A percentile compares a stretch with the other conserved stretches of the same genome.
Evolutionary conservation across 2,329 filamentous ascomycete genomes (phyloP).

Genomic region (Phialocephala subalpina): DNA sequence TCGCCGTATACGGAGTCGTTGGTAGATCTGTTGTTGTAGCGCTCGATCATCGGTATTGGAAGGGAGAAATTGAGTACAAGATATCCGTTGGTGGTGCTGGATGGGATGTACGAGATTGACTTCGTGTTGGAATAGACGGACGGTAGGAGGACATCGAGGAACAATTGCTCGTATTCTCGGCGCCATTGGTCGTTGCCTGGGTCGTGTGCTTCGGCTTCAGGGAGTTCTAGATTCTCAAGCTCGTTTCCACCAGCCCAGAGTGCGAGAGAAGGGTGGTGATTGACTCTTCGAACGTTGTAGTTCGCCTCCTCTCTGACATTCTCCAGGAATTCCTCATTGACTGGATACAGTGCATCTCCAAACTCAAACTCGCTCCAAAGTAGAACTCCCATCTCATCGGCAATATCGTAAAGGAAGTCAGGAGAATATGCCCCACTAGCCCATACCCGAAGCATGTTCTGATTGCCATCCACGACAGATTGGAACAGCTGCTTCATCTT

Average conservation of each 20-base stretch:
- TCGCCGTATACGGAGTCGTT: slow-evolving; percentile 64
- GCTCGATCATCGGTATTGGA: slow-evolving; percentile 59
- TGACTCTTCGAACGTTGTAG: slow-evolving; percentile 67
- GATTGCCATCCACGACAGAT: slow-evolving; percentile 62
- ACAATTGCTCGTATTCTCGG: slow-evolving; percentile 64
- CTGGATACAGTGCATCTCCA: slow-evolving; percentile 66
- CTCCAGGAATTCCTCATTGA: slow-evolving; percentile 59
- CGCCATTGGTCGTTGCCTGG: slow-evolving; percentile 37
- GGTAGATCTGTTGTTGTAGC: slow-evolving; percentile 60
- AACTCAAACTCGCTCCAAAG: slow-evolving; percentile 72
- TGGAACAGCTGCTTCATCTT: slow-evolving; percentile 62
- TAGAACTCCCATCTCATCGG: slow-evolving; percentile 66
- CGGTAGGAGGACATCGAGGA: slow-evolving; percentile 61
- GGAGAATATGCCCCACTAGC: slow-evolving; percentile 65
- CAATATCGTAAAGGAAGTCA: slow-evolving; percentile 69
- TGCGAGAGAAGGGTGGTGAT: slow-evolving; percentile 65
- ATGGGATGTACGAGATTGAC: slow-evolving; percentile 68
- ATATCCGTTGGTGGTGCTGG: slow-evolving; percentile 67
- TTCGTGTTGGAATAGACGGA: slow-evolving; percentile 64
- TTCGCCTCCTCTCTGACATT: slow-evolving; percentile 63
- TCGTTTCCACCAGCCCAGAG: slow-evolving; percentile 66
- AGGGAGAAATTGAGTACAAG: slow-evolving; percentile 60
- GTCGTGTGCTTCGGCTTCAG: slow-evolving; percentile 43
- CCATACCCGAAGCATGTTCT: slow-evolving; percentile 72
- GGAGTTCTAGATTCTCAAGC: slow-evolving; percentile 61